Evolutionary conservation across 1,284 basidiomycete genomes (phyloP), one percentile per base, ranked within the genome.

Genomic region (Malassezia psittaci): DNA sequence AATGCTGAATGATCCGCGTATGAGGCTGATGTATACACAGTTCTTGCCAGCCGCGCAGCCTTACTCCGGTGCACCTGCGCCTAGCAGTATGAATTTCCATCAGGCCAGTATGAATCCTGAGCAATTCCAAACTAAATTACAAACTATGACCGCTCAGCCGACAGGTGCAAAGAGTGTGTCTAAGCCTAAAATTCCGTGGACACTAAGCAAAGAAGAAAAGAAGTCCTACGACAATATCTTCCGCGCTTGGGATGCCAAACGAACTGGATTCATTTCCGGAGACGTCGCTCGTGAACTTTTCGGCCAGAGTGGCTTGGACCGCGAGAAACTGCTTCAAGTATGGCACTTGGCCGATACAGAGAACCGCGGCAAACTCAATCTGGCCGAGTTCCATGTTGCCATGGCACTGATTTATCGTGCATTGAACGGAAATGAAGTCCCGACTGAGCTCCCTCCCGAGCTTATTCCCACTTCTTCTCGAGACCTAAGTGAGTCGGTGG

Each of bases 221-320:
- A 96, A 96, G 79, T 86, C 85, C 67, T 98, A 98, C 72, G 90
- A 96, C 75, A 83, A 87, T 72, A 93, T 96, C 69, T 98, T 99
- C 79, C 81, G 93, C 55, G 87, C 89, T 24, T 99, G 93, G 94
- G 93, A 96, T 75, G 78, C 83, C 1, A 80, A 82, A 40, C 81
- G 83, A 19, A 85, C 85, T 0, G 88, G 89, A 2, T 98, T 93
- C 77, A 88, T 98, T 73, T 83, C 77, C 51, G 90, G 91, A 41
- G 80, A 83, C 64, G 88, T 85, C 41, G 90, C 91, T 0, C 79
- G 87, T 47, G 89, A 96, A 71, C 89, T 96, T 19, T 98, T 99
- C 77, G 89, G 90, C 0, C 88, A 93, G 75, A 89, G 87, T 75
- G 93, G 90, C 2, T 75, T 98, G 34, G 82, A 83, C 18, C 85